Base-by-base conservation (phyloP, 2,329 filamentous ascomycete genomes). In the Botrytis pseudocinerea region DNA sequence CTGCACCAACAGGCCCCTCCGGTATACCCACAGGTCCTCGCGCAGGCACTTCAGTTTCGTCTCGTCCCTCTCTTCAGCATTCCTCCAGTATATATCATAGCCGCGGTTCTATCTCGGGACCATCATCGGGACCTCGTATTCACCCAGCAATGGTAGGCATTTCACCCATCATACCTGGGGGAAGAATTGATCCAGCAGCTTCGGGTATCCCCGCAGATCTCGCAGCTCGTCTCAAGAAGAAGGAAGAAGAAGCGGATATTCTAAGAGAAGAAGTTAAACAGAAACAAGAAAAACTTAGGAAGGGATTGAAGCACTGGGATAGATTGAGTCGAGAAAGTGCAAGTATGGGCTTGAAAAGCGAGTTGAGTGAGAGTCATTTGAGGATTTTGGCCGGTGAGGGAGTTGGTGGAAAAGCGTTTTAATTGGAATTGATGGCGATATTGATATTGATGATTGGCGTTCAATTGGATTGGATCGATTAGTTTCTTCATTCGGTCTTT, bases 291-390 rank as follows among this genome's bases (percentile, higher is more conserved):
- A 80, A 78, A 28, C 65, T 81, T 32, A 77, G 78, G 42, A 76
- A 77, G 42, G 76, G 76, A 3, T 63, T 81, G n/a, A 80, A 78
- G 63, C 73, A 74, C 12, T 82, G 78, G 79, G 79, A 81, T 74
- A 78, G 75, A 54, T 73, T 81, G 51, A 79, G 78, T 32, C 71
- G 78, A 32, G 80, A 81, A 9, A 77, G 76, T 54, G 69, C 72
- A 5, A 74, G 74, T 25, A 78, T 78, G 76, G 79, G 75, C 1
- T 72, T 81, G 54, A 78, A 77, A 54, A 80, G 76, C 32, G 79
- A 82, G 38, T 73, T 81, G 54, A 81, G 79, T 66, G 80, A 81
- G 74, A 76, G 76, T 42, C 80, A 81, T 74, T 79, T 82, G 66
- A 75, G 80, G 63, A 73, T 79, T 69, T 72, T 82, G 69, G 80